A percentile compares a stretch with the other conserved stretches of the same genome.
phyloP scores from a whole-genome alignment of 2,329 filamentous ascomycete species.

The Cercospora brassicicola region DNA sequence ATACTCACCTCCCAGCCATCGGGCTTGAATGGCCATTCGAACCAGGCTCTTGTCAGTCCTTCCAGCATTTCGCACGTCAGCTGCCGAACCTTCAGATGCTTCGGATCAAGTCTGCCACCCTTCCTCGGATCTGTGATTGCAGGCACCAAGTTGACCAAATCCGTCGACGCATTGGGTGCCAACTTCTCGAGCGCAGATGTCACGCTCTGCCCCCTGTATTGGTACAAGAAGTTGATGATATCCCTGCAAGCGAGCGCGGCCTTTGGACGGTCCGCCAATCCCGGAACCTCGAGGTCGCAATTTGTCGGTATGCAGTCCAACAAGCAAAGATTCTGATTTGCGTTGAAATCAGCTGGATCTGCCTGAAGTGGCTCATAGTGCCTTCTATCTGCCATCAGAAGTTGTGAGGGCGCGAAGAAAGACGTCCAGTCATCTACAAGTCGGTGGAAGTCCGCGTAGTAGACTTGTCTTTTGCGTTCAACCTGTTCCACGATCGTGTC shows the following conservation, averaged over 20 bases:
- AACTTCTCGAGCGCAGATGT: slow-evolving; percentile 52
- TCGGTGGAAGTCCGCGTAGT: slow-evolving; percentile 14
- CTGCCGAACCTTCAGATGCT: slow-evolving; percentile 49
- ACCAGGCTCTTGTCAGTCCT: slow-evolving; percentile 61
- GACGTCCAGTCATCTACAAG: slow-evolving; percentile 30
- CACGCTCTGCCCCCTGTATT: slow-evolving; percentile 41
- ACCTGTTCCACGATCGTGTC: background rate
- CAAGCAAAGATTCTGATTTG: slow-evolving; percentile 56
- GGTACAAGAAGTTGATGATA: slow-evolving; percentile 52
- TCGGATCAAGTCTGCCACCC: slow-evolving; percentile 50
- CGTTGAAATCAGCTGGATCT: slow-evolving; percentile 64
- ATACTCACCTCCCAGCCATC: slow-evolving; percentile 27
- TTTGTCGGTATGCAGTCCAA: slow-evolving; percentile 66
- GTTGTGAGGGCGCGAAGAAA: slow-evolving; percentile 24
- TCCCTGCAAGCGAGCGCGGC: slow-evolving; percentile 40
- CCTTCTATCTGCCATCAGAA: slow-evolving; percentile 68
- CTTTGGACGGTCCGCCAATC: slow-evolving; percentile 30
- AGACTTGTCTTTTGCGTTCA: background rate
- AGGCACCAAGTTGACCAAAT: slow-evolving; percentile 52
- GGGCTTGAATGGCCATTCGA: slow-evolving; percentile 63
- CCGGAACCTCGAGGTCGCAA: slow-evolving; percentile 34
- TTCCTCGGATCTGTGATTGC: slow-evolving; percentile 51
- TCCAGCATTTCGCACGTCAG: slow-evolving; percentile 58
- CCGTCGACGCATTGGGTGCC: slow-evolving; percentile 62
- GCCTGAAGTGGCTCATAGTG: slow-evolving; percentile 67